Evolutionary conservation across 768 basidiomycete species (phyloP), one percentile per base, ranked within the genome.

Genomic region (Tulasnella sp.): DNA sequence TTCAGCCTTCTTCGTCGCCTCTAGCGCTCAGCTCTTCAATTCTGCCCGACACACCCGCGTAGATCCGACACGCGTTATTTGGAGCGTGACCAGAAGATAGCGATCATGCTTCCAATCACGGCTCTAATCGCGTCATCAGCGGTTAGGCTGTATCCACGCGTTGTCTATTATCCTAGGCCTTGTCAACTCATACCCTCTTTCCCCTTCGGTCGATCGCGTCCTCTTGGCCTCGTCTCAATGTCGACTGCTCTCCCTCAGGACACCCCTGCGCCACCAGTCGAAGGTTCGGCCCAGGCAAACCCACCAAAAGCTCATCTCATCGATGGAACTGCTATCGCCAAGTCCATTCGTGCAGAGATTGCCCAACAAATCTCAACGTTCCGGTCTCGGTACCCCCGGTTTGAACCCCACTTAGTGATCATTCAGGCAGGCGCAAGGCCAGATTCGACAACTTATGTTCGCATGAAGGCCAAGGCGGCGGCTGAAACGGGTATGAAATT

Each of bases 381-480:
- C 43, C 83, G 84, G 65, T 69, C 77, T 3, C 75, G 72, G 60
- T 82, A 77, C 68, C 87, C 93, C n/a, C 84, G 85, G 19, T 99
- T 98, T 74, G 79, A 83, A 65, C 87, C 96, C 11, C 81, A 83
- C 68, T 78, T 99, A 15, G 86, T 81, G 63, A 90, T 99, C 70
- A 78, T 99, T 42, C 96, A 98, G 71, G 91, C 90, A 49, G 96
- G 96, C 53, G 80, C 83, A 29, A 84, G 89, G 58, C 82, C 90
- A 19, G 94, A 97, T 69, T 98, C 93, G 4, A 73, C 76, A 17
- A 83, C 84, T 39, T 99, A 99, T 71, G 83, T 99, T 63, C 89
- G 90, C 66, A 98, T 98, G 94, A 99, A 99, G 72, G 75, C 80
- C 40, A 97, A 93, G 70, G 96, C 96, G 9, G 87, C 92, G 9